Base-by-base conservation (phyloP, 106 monocot genomes). In the Dendrobium catenatum region DNA sequence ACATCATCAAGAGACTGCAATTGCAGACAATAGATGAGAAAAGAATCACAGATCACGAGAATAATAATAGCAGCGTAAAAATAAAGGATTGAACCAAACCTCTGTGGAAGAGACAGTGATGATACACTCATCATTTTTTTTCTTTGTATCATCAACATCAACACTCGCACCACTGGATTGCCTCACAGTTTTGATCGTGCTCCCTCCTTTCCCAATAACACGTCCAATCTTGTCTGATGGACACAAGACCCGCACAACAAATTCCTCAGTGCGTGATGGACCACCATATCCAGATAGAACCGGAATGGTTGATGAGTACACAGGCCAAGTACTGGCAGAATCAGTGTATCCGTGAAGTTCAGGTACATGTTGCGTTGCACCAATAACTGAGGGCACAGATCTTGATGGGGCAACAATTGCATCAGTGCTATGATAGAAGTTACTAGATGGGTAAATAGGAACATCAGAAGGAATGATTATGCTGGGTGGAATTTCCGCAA, bases 151-250 rank as follows among this genome's bases (percentile, higher is more conserved):
- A 88, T 98, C 97, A 77, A 98, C 92, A 85, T 94, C 94, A 80
- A 98, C 74, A 49, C 85, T 81, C 41, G 97, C 90, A 83, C 94
- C 94, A 85, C 87, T 98, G 24, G 84, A 54, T 78, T 94, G 89
- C 78, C 97, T 87, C 79, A 98, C 78, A 84, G 42, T 86, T 86
- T 89, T 98, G 17, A 98, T 91, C 16, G 91, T 85, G 55, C 85
- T 89, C 33, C 97, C 97, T 41, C 91, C 94, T 77, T 92, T 98
- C 27, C 97, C 97, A 83, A 98, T 98, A 75, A 98, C 97, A 75
- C 94, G 90, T 33, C 97, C 97, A 72, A 98, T 95, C 81, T 89
- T 91, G 75, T 89, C 89, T 72, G 88, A 85, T 64, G 97, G 94
- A 46, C 97, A 98, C 78, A 95, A 81, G 9, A 98, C 88, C n/a